Evolutionary conservation across 164 flowering plant genomes (phyloP).

Genomic region (Warburgia ugandensis): DNA sequence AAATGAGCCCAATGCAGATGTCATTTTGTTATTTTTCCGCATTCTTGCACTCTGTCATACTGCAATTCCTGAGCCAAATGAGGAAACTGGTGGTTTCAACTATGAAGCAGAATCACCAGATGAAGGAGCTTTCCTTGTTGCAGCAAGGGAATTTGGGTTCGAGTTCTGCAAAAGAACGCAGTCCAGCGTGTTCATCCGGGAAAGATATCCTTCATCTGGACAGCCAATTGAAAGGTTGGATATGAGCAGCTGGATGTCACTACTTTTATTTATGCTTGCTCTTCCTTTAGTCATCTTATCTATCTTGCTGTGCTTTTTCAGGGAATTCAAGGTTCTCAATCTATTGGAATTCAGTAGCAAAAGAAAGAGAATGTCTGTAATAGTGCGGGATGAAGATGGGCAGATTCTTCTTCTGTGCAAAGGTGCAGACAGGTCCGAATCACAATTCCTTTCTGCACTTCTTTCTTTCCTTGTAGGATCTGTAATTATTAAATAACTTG

Average conservation of each 20-base stretch:
- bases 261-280: background rate
- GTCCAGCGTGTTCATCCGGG: slow-evolving; percentile 63
- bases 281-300: background rate
- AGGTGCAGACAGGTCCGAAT: slow-evolving; percentile 95
- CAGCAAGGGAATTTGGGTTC: slow-evolving; percentile 97
- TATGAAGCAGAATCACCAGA: slow-evolving; percentile 99
- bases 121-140: slow-evolving; percentile 95
- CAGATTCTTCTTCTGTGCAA: slow-evolving; percentile 83
- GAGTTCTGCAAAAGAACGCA: slow-evolving; percentile 88
- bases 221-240: slow-evolving; percentile 63
- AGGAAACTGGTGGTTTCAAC: slow-evolving; percentile 56
- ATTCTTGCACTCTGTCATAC: slow-evolving; percentile 73
- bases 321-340: slow-evolving; percentile 82
- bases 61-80: slow-evolving; percentile 85
- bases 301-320: slow-evolving; percentile 24
- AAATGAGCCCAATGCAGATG: slow-evolving; percentile 49
- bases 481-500: too few relatives aligned
- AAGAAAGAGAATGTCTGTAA: slow-evolving; percentile 93
- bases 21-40: slow-evolving; percentile 48
- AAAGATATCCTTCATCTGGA: slow-evolving; percentile 48
- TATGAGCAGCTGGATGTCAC: background rate
- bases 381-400: slow-evolving; percentile 73
- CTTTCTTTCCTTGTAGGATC: background rate
- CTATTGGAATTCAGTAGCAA: slow-evolving; percentile 88
- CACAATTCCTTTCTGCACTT: slow-evolving; percentile 2